phyloP scores from a whole-genome alignment of 192 early-diverging fungal species.

The Dissophora ornata region DNA sequence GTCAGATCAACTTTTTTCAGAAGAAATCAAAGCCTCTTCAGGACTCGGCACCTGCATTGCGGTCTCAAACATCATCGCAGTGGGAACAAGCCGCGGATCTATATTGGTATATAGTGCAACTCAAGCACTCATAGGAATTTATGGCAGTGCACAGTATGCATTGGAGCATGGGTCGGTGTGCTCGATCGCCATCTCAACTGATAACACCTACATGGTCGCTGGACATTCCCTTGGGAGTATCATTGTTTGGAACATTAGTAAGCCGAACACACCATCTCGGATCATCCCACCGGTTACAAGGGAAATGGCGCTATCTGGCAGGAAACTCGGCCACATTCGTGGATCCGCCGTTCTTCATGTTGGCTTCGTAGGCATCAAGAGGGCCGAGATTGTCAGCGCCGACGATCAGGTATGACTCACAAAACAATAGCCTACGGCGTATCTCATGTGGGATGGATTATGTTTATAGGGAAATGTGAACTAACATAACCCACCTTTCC shows the following conservation, averaged over 20 bases:
- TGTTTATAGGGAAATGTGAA: too few species aligned
- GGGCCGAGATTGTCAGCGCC: conserved; percentile 65
- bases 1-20: conserved; percentile 66
- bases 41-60: conserved; percentile 45
- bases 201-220: conserved; percentile 64
- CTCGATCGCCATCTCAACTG: conserved; percentile 66
- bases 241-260: conserved; percentile 67
- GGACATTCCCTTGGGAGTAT: conserved; percentile 67
- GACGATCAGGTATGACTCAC: conserved; percentile 60
- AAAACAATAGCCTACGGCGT: too few species aligned
- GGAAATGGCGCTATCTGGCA: conserved; percentile 56
- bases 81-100: conserved; percentile 68
- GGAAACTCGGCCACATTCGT: conserved; percentile 68
- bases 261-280: conserved; percentile 56
- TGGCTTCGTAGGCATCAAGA: conserved; percentile 66
- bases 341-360: conserved; percentile 67
- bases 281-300: conserved; percentile 63
- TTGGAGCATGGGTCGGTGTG: conserved; percentile 66
- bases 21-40: conserved; percentile 47
- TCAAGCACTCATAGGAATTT: conserved; percentile 58
- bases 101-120: conserved; percentile 66
- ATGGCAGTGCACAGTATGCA: conserved; percentile 47
- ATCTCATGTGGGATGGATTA: too few species aligned
- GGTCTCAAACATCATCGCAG: conserved; percentile 66
- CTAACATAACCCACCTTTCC: not conserved